Conservation (phyloP, 192 early-diverging fungal genomes). For the Gryganskiella cystojenkinii region DNA sequence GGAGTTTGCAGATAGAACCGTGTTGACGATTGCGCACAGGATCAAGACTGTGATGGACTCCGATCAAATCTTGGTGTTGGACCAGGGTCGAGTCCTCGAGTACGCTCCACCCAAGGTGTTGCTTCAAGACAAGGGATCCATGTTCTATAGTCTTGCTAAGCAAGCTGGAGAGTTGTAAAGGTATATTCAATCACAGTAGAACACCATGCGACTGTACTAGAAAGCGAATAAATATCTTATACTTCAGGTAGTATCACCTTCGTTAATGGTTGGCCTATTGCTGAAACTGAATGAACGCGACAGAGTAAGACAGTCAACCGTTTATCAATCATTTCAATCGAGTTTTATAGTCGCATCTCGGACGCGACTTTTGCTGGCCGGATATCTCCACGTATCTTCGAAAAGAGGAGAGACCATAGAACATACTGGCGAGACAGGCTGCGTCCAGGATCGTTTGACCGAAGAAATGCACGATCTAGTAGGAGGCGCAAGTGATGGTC, state of each 20-base stretch:
- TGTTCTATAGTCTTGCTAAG: constrained; percentile 8
- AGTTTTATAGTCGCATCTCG: no score
- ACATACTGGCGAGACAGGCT: constrained; percentile 33
- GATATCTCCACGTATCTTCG: constrained; percentile 31
- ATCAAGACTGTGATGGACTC: constrained; percentile 70
- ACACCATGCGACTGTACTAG: no score
- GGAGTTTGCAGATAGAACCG: constrained; percentile 28
- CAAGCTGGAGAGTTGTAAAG: constrained; percentile 8
- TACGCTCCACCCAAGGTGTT: constrained; percentile 69
- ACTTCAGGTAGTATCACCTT: no score
- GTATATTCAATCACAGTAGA: no score
- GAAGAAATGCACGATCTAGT: constrained; percentile 48
- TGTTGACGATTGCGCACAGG: constrained; percentile 77
- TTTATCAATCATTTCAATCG: constrained; percentile 45
- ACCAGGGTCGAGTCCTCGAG: constrained; percentile 73
- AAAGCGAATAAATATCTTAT: no score
- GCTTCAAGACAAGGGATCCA: constrained; percentile 16
- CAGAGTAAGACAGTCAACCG: constrained; percentile 1
- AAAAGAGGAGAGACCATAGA: constrained; percentile 13
- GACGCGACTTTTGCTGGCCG: constrained; percentile 39
- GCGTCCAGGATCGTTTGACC: constrained; percentile 46
- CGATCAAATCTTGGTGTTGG: constrained; percentile 81
- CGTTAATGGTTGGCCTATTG: no score
- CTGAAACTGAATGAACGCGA: background rate
- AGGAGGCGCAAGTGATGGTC: background rate